Evolutionary conservation across 106 monocot genomes (phyloP), one percentile per base, ranked within the genome.

Genomic region (Dioscorea zingiberensis): DNA sequence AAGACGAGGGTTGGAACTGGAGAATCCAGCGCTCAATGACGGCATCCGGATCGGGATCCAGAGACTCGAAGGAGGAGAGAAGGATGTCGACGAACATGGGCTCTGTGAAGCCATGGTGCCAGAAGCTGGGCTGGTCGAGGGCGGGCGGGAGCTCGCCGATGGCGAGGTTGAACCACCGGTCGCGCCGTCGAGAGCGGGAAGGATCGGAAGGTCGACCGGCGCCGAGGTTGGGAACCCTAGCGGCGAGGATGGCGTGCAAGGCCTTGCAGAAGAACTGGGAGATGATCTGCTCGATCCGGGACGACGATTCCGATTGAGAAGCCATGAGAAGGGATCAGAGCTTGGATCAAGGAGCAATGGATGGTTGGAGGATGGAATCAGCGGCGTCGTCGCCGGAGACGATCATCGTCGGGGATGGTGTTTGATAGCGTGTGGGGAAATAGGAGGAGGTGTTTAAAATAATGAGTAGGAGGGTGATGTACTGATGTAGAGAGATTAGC

Each of bases 131-230:
- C 60, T 58, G 46, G 23, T 79, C 86, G 17, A 83, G 63, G 2
- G 82, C 30, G 0, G 89, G 46, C 14, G 93, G 86, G 21, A 80
- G 82, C 10, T 89, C 86, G 27, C 76, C 80, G 60, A 99, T 79
- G 45, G 93, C 77, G 71, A 99, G 89, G 54, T 89, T 89, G 84
- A 99, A 99, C 98, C 93, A 93, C 0, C 89, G 81, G 70, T 98
- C 93, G 11, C 80, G 66, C 67, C 65, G 58, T 54, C 48, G 17
- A 25, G 19, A n/a, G 56, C 29, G 62, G 13, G 60, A 38, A 25
- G 30, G 44, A 27, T 10, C 14, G 10, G 49, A 28, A 58, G 63
- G 23, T 27, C 47, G 0, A 5, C 67, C 38, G 27, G 30, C 60
- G 67, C 25, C 1, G 18, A 82, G 65, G 46, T 63, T 60, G 44